Base-by-base conservation (phyloP, 1,284 basidiomycete species). In the Phylloboletellus chloephorus region DNA sequence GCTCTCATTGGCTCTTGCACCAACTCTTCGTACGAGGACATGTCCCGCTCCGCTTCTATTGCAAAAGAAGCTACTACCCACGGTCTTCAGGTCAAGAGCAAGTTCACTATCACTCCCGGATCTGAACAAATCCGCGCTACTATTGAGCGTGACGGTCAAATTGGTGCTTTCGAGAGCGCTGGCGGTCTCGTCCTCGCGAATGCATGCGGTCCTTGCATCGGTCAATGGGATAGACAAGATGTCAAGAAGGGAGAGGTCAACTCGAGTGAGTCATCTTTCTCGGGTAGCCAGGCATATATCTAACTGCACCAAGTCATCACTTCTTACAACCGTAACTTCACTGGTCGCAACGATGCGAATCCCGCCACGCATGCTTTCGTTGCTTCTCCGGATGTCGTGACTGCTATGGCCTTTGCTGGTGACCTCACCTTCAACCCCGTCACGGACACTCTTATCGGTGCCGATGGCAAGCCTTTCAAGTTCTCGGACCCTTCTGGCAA, bases 241-340 rank as follows among this genome's bases (percentile, higher is more conserved):
- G 88, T 98, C 45, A 85, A 88, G 78, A 99, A 94, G 81, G 95
- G 95, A 60, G 89, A 89, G 57, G 75, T 79, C 61, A 98, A 98
- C 83, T 93, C 92, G 19, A 96, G 84, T 87, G 52, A 43, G 79
- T 70, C 3, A 28, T 7, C n/a, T 29, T 25, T 13, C 5, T 25
- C 13, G 6, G 24, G 48, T 6, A 1, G 22, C 7, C 35, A 38
- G 40, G 24, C 44, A 31, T 26, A 11, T n/a, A 26, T 22, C 41
- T 51, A 19, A 53, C 39, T 31, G 10, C 6, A 5, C n/a, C 12
- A 37, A 87, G 82, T 97, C 74, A 91, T 98, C 71, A 96, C 95
- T 40, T 98, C 94, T 19, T 98, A 98, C 83, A 98, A 98, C 84
- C 93, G 96, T 69, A 98, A 98, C 86, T 98, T 98, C 75, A 98